Percentiles rank a stretch among this genome's conserved stretches.
These are phyloP conservation scores for Kalanchoe fedtschenkoi DNA, from an alignment of 164 flowering plant species.

Conservation along the genomic window DNA sequence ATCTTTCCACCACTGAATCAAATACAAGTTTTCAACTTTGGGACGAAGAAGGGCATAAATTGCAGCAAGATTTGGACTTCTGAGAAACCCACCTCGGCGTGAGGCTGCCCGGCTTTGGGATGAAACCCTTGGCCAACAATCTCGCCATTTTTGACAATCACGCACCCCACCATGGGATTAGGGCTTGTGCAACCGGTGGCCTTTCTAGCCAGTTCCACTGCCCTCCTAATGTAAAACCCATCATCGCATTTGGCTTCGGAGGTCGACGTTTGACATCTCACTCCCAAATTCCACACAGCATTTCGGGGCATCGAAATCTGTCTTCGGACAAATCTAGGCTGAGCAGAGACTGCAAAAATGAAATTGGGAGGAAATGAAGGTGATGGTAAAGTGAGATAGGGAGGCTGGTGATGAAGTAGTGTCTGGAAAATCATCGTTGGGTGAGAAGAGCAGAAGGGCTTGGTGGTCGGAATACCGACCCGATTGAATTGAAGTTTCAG, in stretches of 20 bases:
- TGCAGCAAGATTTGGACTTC: not conserved
- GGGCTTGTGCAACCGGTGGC: conserved; percentile 83
- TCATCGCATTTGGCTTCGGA: conserved; percentile 26
- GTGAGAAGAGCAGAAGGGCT: too few species aligned
- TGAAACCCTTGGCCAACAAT: conserved; percentile 93
- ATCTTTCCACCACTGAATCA: too few species aligned
- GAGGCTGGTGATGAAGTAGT: not conserved
- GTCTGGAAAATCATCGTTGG: conserved; percentile 1
- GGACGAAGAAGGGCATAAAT: too few species aligned
- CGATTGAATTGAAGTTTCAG: too few species aligned
- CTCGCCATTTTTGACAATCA: conserved; percentile 80
- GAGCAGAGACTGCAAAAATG: not conserved
- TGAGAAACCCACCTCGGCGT: conserved; percentile 61
- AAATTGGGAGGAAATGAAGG: not conserved
- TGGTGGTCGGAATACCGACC: too few species aligned
- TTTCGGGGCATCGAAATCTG: conserved; percentile 17
- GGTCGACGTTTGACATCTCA: conserved; percentile 5
- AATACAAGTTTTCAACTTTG: too few species aligned
- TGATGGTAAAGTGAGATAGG: not conserved
- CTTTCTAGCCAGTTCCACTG: conserved; percentile 68
- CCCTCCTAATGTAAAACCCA: conserved; percentile 62
- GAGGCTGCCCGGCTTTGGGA: conserved; percentile 97
- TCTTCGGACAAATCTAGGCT: not conserved
- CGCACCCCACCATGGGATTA: conserved; percentile 96
- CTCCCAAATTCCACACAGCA: conserved; percentile 15